phyloP scores from a whole-genome alignment of 495 filamentous ascomycete species.

The Aspergillus hancockii region DNA sequence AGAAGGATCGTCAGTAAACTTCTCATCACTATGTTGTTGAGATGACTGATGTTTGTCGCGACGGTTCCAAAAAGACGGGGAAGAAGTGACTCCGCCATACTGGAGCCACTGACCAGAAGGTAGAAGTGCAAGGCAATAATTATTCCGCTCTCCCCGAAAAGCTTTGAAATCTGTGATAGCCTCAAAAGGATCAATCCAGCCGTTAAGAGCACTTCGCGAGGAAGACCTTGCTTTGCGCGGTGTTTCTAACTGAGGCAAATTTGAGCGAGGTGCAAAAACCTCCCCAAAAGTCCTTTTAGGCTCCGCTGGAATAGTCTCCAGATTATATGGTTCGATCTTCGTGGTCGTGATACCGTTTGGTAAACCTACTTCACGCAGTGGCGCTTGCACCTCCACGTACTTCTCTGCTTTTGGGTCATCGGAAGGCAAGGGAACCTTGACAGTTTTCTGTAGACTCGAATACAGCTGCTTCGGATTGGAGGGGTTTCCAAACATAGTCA shows the following conservation, averaged over 20 bases:
- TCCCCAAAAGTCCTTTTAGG: conserved; percentile 73
- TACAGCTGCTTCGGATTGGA: conserved; percentile 75
- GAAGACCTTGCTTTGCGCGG: conserved; percentile 47
- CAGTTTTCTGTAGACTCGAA: conserved; percentile 70
- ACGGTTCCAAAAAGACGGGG: conserved; percentile 44
- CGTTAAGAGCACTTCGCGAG: conserved; percentile 25
- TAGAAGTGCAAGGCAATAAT: conserved; percentile 41
- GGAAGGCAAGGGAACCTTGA: conserved; percentile 34
- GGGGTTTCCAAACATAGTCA: conserved; percentile 70
- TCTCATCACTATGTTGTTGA: conserved; percentile 21
- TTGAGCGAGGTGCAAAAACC: conserved; percentile 71
- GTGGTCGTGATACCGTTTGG: conserved; percentile 75
- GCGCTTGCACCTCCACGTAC: conserved; percentile 45
- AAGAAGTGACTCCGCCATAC: conserved; percentile 45
- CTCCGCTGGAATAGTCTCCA: conserved; percentile 36
- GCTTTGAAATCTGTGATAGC: conserved; percentile 35
- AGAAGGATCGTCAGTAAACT: conserved; percentile 32
- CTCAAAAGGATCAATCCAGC: conserved; percentile 48
- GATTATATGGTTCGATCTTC: conserved; percentile 61
- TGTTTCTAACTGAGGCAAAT: conserved; percentile 66
- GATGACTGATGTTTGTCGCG: conserved; percentile 36
- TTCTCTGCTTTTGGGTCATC: conserved; percentile 44
- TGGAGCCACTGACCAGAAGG: conserved; percentile 46
- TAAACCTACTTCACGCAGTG: conserved; percentile 62
- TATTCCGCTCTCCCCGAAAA: conserved; percentile 42